Evolutionary conservation across 805 yeast genomes (phyloP).

Genomic region (Scheffersomyces amazonensis): DNA sequence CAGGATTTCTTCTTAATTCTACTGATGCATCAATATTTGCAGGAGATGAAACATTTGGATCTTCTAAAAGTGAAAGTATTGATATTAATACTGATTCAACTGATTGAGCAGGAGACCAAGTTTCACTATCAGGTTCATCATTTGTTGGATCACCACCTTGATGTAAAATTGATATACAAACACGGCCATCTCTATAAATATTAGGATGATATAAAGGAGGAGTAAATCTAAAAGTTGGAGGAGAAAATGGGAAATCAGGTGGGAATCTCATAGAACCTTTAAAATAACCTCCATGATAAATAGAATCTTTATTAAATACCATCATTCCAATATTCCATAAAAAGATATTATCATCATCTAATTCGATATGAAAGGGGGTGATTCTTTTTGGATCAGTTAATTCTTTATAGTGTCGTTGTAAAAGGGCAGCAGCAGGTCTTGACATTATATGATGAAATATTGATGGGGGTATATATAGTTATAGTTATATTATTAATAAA

Average conservation of each 20-base stretch:
- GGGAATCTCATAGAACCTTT: constrained; percentile 95
- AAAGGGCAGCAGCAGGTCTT: constrained; percentile 73
- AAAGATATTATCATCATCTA: constrained; percentile 55
- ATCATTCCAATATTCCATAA: constrained; percentile 86
- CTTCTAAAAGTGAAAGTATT: constrained; percentile 85
- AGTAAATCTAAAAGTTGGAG: constrained; percentile 89
- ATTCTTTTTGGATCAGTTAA: constrained; percentile 88
- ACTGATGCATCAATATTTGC: constrained; percentile 97
- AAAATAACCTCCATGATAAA: constrained; percentile 92
- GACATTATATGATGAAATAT: no score
- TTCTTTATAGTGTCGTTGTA: constrained; percentile 91
- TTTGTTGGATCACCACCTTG: constrained; percentile 87
- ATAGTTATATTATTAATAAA: no score
- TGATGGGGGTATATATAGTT: no score
- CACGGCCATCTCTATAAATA: constrained; percentile 87
- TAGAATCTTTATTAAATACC: constrained; percentile 85
- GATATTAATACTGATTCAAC: constrained; percentile 89
- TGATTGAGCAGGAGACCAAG: constrained; percentile 92
- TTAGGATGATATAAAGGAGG: constrained; percentile 95
- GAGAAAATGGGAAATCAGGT: constrained; percentile 83
- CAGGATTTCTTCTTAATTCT: constrained; percentile 79
- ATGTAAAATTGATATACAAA: constrained; percentile 91
- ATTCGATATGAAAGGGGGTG: constrained; percentile 61
- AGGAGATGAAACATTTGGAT: constrained; percentile 90
- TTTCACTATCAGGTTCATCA: constrained; percentile 90